phyloP scores from a whole-genome alignment of 768 basidiomycete species.

The Termitomyces sp. region DNA sequence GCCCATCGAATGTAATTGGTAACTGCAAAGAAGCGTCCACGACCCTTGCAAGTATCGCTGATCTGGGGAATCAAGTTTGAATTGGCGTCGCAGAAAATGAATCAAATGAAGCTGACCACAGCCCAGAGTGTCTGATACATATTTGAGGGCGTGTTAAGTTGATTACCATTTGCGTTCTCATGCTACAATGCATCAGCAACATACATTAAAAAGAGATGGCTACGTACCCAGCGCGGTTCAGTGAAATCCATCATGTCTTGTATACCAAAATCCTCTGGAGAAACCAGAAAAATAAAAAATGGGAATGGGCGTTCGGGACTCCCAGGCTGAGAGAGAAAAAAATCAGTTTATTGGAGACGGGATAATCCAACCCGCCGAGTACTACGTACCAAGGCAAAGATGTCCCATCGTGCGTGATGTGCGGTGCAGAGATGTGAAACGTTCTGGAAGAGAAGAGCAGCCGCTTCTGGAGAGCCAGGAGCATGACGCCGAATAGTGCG shows the following conservation, averaged over 20 bases:
- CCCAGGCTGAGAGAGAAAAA: slow-evolving; percentile 7
- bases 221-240: slow-evolving; percentile 11
- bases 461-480: slow-evolving; percentile 4
- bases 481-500: slow-evolving; percentile 8
- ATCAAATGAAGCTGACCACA: slow-evolving; percentile 14
- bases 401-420: slow-evolving; percentile 22
- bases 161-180: slow-evolving; percentile 6
- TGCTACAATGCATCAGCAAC: slow-evolving; percentile 8
- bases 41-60: slow-evolving; percentile 17
- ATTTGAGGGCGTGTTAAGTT: slow-evolving; percentile 9
- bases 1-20: slow-evolving; percentile 21
- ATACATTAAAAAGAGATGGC: neutral
- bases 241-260: slow-evolving; percentile 17
- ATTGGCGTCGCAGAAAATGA: neutral
- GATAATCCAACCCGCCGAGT: neutral
- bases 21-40: slow-evolving; percentile 19
- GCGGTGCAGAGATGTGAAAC: slow-evolving; percentile 15
- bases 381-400: slow-evolving; percentile 16
- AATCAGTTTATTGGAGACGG: neutral
- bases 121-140: slow-evolving; percentile 20
- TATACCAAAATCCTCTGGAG: slow-evolving; percentile 19
- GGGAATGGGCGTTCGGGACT: slow-evolving; percentile 10
- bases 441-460: slow-evolving; percentile 13
- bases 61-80: slow-evolving; percentile 5
- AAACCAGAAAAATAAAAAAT: slow-evolving; percentile 18